Evolutionary conservation across 164 flowering plant genomes (phyloP).

Genomic region (Nelumbo lutea): DNA sequence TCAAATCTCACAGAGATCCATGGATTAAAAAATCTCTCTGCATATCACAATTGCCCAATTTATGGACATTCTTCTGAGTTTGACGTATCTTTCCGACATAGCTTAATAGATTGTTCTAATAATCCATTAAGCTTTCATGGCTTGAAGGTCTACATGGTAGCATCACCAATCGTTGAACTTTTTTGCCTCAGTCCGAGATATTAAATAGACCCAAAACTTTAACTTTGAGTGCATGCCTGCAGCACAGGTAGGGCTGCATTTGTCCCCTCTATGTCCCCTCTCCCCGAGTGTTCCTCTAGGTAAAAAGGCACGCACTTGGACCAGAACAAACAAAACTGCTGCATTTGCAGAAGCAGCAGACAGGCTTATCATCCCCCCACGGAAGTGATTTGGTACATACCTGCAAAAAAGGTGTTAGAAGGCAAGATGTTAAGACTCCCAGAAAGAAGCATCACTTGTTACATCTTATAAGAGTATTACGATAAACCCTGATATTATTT

Average conservation of each 20-base stretch:
- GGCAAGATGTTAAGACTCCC: not conserved
- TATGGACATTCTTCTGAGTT: not conserved
- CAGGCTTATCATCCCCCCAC: slow-evolving; percentile 90
- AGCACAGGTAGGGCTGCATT: not conserved
- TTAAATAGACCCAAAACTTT: not conserved
- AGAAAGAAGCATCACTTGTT: not conserved
- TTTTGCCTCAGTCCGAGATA: not conserved
- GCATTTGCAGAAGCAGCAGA: slow-evolving; percentile 80
- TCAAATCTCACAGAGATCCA: too few species aligned
- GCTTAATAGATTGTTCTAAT: not conserved
- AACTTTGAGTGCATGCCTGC: not conserved
- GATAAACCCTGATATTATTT: slow-evolving; percentile 11
- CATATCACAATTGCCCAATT: not conserved
- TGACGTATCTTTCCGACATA: not conserved
- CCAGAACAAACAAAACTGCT: slow-evolving; percentile 44
- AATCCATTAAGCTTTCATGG: not conserved
- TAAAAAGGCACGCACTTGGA: slow-evolving; percentile 36
- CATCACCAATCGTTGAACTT: not conserved
- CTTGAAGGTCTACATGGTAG: not conserved
- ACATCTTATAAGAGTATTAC: not conserved
- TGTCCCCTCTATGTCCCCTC: not conserved
- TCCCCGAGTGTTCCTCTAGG: not conserved
- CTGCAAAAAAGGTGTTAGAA: slow-evolving; percentile 27
- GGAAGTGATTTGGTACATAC: slow-evolving; percentile 85
- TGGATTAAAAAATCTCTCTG: not conserved